These are phyloP conservation scores for Neurospora intermedia DNA, from an alignment of 495 filamentous ascomycete species.

Conservation along the genomic window DNA sequence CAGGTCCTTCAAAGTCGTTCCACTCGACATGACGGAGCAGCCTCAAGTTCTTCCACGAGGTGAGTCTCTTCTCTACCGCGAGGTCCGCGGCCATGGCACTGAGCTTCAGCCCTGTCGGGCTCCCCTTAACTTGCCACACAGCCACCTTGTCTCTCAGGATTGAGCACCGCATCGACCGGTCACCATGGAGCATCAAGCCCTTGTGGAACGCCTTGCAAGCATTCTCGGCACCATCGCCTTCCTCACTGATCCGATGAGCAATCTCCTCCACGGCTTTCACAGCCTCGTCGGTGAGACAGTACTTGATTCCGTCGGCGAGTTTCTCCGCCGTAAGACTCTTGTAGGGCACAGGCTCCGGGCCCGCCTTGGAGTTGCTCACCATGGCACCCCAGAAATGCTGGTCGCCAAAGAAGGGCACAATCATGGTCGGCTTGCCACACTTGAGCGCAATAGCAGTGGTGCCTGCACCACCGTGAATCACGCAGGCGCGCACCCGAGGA, in stretches of 20 bases:
- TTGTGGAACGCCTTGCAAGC: conserved; percentile 63
- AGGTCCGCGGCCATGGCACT: conserved; percentile 58
- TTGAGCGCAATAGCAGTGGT: conserved; percentile 57
- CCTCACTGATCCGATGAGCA: conserved; percentile 48
- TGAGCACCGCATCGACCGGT: conserved; percentile 55
- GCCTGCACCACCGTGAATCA: conserved; percentile 58
- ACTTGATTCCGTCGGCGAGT: conserved; percentile 55
- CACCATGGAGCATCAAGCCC: conserved; percentile 44
- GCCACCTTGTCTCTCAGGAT: conserved; percentile 55
- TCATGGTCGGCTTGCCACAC: conserved; percentile 53
- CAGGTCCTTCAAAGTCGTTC: conserved; percentile 72
- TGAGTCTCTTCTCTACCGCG: conserved; percentile 43
- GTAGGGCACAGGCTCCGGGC: conserved; percentile 61
- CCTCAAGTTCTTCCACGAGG: conserved; percentile 55
- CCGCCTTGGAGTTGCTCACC: conserved; percentile 54
- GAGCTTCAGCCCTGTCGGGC: conserved; percentile 41
- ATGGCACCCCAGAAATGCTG: conserved; percentile 79
- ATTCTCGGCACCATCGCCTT: conserved; percentile 65
- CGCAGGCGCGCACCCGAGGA: conserved; percentile 45
- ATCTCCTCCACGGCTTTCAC: conserved; percentile 46
- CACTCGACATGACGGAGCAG: conserved; percentile 59
- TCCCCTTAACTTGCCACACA: conserved; percentile 50
- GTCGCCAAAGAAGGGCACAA: conserved; percentile 61
- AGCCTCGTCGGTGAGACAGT: conserved; percentile 51
- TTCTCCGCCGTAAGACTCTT: conserved; percentile 53